A percentile compares a stretch with the other conserved stretches of the same genome.
Evolutionary conservation across 176 grass and related monocot genomes (phyloP).

Genomic region (Phragmites australis): DNA sequence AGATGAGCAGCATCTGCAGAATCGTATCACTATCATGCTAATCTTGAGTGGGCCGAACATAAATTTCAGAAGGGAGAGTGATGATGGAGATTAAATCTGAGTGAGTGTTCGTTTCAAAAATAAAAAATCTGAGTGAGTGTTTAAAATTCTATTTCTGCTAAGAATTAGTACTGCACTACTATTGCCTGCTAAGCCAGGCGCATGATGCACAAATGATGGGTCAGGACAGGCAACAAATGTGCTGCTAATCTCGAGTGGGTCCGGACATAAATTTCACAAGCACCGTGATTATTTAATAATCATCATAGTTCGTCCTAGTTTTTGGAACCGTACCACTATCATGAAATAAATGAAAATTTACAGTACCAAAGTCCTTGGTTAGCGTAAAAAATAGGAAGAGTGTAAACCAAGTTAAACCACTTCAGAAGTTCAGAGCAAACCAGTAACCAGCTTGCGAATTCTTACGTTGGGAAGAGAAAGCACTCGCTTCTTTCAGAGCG

Average conservation of each 20-base stretch:
- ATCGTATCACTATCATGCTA: neutral
- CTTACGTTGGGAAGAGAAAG: neutral
- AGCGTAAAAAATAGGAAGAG: conserved; percentile 5
- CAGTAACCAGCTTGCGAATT: neutral
- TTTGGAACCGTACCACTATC: conserved; percentile 44
- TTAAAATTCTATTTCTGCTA: too few relatives aligned
- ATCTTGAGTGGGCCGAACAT: too few relatives aligned
- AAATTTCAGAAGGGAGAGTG: neutral
- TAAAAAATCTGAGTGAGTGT: neutral
- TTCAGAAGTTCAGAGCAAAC: neutral
- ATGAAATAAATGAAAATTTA: conserved; percentile 36
- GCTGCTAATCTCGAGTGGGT: conserved; percentile 35
- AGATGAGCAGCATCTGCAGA: conserved; percentile 26
- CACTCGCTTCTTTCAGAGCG: neutral
- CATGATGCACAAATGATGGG: conserved; percentile 52
- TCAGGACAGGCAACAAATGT: conserved; percentile 28
- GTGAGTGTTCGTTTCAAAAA: neutral
- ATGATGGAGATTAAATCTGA: neutral
- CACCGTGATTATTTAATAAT: conserved; percentile 28
- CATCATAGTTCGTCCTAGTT: conserved; percentile 45
- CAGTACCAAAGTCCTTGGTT: neutral
- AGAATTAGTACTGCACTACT: too few relatives aligned
- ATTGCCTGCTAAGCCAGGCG: conserved; percentile 13
- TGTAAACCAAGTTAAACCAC: conserved; percentile 26
- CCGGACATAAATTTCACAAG: conserved; percentile 36